Conservation (phyloP, 2,329 filamentous ascomycete genomes). For the Cercospora sojina region DNA sequence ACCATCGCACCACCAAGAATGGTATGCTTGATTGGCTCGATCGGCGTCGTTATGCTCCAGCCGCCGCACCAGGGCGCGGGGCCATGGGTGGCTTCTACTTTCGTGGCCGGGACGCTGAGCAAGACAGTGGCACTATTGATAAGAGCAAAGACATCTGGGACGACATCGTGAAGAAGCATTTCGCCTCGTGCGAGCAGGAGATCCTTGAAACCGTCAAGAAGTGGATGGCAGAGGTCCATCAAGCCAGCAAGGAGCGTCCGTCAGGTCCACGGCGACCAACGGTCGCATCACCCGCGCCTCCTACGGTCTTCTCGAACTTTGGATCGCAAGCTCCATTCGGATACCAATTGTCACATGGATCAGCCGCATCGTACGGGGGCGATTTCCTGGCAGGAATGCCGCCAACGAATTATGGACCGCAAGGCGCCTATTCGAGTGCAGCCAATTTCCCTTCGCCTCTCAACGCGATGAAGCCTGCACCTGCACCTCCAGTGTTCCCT, state of each 20-base stretch:
- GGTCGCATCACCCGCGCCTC: background rate
- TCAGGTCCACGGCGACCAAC: background rate
- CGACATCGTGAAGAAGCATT: conserved; percentile 22
- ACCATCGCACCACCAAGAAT: conserved; percentile 34
- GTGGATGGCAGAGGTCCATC: conserved; percentile 11
- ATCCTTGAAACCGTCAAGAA: conserved; percentile 14
- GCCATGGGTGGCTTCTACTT: background rate
- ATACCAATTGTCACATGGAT: background rate
- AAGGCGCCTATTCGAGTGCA: background rate
- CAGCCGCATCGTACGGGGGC: background rate
- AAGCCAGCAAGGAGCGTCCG: background rate
- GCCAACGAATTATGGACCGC: background rate
- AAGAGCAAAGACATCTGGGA: conserved; percentile 13
- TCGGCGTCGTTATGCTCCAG: background rate
- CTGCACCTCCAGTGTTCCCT: background rate
- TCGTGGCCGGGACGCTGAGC: background rate
- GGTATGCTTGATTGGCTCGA: conserved; percentile 40
- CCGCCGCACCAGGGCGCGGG: background rate
- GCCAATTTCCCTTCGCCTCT: background rate
- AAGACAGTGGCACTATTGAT: background rate
- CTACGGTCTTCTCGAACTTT: background rate
- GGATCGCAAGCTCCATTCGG: background rate
- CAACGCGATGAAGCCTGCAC: background rate
- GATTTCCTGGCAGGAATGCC: background rate
- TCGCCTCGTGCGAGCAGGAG: conserved; percentile 10